Conservation (phyloP, 1,284 basidiomycete species). For the Ganoderma sp. region DNA sequence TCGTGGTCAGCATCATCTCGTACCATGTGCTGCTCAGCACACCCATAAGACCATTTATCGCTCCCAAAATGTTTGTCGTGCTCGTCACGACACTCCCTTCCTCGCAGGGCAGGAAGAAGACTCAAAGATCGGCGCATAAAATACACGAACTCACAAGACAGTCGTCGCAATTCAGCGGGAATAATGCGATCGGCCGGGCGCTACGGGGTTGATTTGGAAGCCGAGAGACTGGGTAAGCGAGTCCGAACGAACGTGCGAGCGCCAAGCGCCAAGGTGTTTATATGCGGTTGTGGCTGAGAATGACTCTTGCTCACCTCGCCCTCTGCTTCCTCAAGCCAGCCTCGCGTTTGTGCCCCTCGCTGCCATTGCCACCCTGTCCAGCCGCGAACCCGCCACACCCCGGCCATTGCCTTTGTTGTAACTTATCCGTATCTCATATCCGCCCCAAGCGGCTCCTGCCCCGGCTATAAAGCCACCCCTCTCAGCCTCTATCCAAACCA, state of each 20-base stretch:
- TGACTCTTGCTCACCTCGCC: constrained; percentile 26
- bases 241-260: constrained; percentile 37
- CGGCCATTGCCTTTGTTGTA: constrained; percentile 22
- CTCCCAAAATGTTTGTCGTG: constrained; percentile 6
- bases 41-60: constrained; percentile 6
- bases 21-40: constrained; percentile 22
- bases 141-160: constrained; percentile 13
- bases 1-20: constrained; percentile 20
- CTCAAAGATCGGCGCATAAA: constrained; percentile 3
- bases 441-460: constrained; percentile 16
- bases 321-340: constrained; percentile 19
- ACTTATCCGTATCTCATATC: constrained; percentile 26
- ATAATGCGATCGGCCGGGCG: constrained; percentile 22
- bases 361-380: constrained; percentile 8
- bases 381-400: constrained; percentile 8
- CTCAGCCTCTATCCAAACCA: constrained; percentile 4
- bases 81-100: background rate
- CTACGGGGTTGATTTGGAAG: constrained; percentile 14
- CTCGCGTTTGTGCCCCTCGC: constrained; percentile 35
- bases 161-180: constrained; percentile 8
- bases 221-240: constrained; percentile 28
- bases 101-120: background rate
- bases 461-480: constrained; percentile 25
- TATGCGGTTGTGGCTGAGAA: constrained; percentile 31
- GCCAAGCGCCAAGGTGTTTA: constrained; percentile 26